phyloP scores from a whole-genome alignment of 306 rosid species.

The Pterocarpus macrocarpus region DNA sequence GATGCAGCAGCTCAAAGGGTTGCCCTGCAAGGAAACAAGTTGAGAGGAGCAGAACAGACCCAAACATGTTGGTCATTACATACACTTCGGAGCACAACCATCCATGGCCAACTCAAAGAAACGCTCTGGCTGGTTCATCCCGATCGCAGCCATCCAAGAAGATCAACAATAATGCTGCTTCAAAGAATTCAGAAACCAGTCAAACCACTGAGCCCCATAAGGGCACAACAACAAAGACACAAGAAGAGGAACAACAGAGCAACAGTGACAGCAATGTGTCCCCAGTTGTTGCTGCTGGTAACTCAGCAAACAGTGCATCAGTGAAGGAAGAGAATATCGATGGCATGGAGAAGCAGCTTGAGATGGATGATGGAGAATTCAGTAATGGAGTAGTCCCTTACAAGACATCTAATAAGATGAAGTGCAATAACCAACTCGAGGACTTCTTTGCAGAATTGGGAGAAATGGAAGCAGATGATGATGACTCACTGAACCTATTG shows the following conservation, averaged over 20 bases:
- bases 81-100: slow-evolving; percentile 94
- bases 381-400: slow-evolving; percentile 37
- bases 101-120: slow-evolving; percentile 93
- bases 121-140: slow-evolving; percentile 78
- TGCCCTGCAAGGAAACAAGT: slow-evolving; percentile 91
- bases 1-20: slow-evolving; percentile 95
- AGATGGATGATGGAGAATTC: slow-evolving; percentile 52
- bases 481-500: slow-evolving; percentile 64
- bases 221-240: slow-evolving; percentile 37
- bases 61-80: slow-evolving; percentile 86
- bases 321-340: background rate
- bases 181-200: slow-evolving; percentile 1
- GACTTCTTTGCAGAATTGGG: slow-evolving; percentile 73
- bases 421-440: slow-evolving; percentile 39
- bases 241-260: slow-evolving; percentile 51
- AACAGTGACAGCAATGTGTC: slow-evolving; percentile 45
- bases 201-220: background rate
- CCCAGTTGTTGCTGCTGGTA: slow-evolving; percentile 29
- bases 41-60: slow-evolving; percentile 82
- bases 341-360: slow-evolving; percentile 35
- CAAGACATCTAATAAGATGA: background rate
- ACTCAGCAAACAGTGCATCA: slow-evolving; percentile 28
- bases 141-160: slow-evolving; percentile 65
- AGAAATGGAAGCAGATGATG: slow-evolving; percentile 52
- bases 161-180: slow-evolving; percentile 7